Conservation (phyloP, 192 early-diverging fungal species). For the Hyaloraphidium curvatum region DNA sequence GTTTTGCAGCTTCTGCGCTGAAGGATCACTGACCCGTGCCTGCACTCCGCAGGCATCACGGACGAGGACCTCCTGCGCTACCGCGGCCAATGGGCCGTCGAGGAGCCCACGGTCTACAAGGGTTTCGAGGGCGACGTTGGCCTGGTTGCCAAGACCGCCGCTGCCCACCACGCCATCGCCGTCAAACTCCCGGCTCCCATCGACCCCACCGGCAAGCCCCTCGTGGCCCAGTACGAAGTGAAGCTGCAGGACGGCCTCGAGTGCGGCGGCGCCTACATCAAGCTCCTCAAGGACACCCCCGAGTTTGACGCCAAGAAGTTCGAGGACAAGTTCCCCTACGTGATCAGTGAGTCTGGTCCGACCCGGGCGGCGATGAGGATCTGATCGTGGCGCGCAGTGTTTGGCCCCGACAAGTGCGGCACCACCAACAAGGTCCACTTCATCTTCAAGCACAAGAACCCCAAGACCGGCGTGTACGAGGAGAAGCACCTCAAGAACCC, state of each 20-base stretch:
- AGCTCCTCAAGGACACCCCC: slow-evolving; percentile 41
- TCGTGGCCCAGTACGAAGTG: slow-evolving; percentile 73
- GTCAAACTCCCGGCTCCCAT: slow-evolving; percentile 44
- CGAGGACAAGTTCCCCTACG: slow-evolving; percentile 69
- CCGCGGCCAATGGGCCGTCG: slow-evolving; percentile 57
- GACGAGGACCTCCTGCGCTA: slow-evolving; percentile 49
- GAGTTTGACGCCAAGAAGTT: slow-evolving; percentile 35
- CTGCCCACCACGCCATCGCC: slow-evolving; percentile 73
- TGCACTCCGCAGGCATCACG: slow-evolving; percentile 15
- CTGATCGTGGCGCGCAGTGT: slow-evolving; percentile 34
- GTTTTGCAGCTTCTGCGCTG: background rate
- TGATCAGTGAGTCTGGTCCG: slow-evolving; percentile 43
- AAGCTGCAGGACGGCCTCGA: slow-evolving; percentile 69
- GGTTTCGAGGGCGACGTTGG: slow-evolving; percentile 50
- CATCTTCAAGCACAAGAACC: slow-evolving; percentile 83
- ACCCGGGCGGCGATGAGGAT: background rate
- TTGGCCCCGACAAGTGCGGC: slow-evolving; percentile 94
- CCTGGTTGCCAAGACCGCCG: slow-evolving; percentile 58
- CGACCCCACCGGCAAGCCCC: slow-evolving; percentile 46
- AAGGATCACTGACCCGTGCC: background rate
- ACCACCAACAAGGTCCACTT: slow-evolving; percentile 77
- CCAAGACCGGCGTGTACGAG: slow-evolving; percentile 51
- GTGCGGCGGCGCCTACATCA: slow-evolving; percentile 87
- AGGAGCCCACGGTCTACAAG: slow-evolving; percentile 34
- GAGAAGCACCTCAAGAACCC: slow-evolving; percentile 72